Percentiles rank a stretch among this genome's conserved stretches.
These are phyloP conservation scores for Moricandia moricandioides DNA, from an alignment of 345 rosid species.

Conservation along the genomic window DNA sequence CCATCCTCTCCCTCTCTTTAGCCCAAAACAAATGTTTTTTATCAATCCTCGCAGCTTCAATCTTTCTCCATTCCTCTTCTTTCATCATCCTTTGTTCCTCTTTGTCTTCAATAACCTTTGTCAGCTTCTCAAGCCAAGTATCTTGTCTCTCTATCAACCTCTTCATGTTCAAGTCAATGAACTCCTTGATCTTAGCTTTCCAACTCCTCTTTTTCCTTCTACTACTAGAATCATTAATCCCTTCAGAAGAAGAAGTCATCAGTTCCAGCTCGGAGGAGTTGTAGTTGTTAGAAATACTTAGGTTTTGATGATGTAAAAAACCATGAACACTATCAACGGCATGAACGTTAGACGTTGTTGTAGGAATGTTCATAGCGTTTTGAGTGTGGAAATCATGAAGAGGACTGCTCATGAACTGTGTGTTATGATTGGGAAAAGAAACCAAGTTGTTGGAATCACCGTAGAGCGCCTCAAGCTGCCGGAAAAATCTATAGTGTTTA, in stretches of 20 bases:
- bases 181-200: conserved; percentile 78
- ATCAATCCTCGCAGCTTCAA: conserved; percentile 61
- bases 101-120: conserved; percentile 67
- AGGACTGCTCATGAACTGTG: conserved; percentile 40
- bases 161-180: conserved; percentile 71
- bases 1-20: conserved; percentile 83
- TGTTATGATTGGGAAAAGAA: conserved; percentile 44
- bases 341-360: conserved; percentile 30
- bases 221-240: conserved; percentile 45
- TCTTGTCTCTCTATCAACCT: conserved; percentile 88
- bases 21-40: conserved; percentile 85
- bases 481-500: conserved; percentile 87
- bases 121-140: conserved; percentile 77
- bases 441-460: conserved; percentile 60
- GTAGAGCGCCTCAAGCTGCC: conserved; percentile 94
- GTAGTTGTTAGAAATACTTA: conserved; percentile 61
- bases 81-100: conserved; percentile 69
- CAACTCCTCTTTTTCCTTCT: conserved; percentile 60
- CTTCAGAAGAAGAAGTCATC: conserved; percentile 62
- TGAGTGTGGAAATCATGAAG: conserved; percentile 42
- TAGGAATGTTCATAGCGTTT: conserved; percentile 30
- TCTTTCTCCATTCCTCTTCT: conserved; percentile 86
- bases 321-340: conserved; percentile 30
- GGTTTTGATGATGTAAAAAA: conserved; percentile 50
- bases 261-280: conserved; percentile 56